These are phyloP conservation scores for Ophiostoma novo-ulmi DNA, from an alignment of 2,329 filamentous ascomycete genomes.

Conservation along the genomic window DNA sequence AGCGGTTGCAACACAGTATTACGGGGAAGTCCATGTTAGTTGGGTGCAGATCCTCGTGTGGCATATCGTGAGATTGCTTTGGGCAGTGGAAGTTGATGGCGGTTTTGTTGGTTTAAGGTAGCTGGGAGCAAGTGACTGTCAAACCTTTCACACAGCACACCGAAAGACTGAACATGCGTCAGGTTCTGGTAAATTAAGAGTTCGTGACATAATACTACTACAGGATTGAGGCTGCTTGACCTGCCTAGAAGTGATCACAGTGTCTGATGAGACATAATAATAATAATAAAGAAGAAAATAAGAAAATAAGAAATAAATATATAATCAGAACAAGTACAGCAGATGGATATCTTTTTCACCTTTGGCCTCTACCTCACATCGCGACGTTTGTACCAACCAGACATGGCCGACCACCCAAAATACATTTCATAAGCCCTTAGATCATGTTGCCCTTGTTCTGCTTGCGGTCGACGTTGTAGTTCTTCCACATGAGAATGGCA, in stretches of 20 bases:
- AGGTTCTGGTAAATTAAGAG: background rate
- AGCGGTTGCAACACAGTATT: too few species aligned
- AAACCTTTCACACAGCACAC: background rate
- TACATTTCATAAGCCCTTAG: constrained; percentile 11
- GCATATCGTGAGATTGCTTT: background rate
- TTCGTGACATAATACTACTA: background rate
- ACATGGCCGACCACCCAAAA: background rate
- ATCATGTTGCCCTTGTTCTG: constrained; percentile 29
- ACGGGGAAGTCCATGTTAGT: too few species aligned
- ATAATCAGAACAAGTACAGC: background rate
- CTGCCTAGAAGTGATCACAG: background rate
- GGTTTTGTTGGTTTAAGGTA: background rate
- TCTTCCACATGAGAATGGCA: constrained; percentile 28
- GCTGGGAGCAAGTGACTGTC: background rate
- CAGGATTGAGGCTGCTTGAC: background rate
- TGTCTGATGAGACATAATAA: background rate
- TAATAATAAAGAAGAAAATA: background rate
- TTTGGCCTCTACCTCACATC: background rate
- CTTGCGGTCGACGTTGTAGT: constrained; percentile 28
- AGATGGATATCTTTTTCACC: constrained; percentile 4
- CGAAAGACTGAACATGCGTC: background rate
- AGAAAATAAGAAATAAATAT: background rate
- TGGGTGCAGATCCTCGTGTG: background rate
- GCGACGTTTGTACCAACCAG: background rate
- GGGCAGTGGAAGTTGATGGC: background rate